Percentiles rank a stretch among this genome's conserved stretches.
Conservation (phyloP, 1,284 basidiomycete species). For the Sporisorium scitamineum region DNA sequence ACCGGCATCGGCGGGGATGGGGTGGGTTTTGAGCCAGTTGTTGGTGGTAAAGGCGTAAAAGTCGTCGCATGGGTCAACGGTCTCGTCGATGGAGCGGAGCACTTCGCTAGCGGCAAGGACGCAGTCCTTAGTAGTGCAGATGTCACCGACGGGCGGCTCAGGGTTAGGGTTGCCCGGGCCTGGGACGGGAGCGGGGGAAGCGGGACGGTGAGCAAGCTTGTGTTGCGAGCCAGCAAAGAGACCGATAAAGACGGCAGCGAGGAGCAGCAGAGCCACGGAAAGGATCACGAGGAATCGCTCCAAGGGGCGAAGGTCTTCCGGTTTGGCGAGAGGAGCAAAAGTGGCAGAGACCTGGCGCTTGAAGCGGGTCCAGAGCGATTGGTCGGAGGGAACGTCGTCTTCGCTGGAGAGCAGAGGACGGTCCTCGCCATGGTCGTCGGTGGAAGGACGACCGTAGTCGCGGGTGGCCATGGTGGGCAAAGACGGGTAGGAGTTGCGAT, state of each 20-base stretch:
- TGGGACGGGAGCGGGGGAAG: conserved; percentile 42
- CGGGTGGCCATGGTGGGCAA: conserved; percentile 28
- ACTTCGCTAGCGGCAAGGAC: conserved; percentile 85
- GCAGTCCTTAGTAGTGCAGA: conserved; percentile 84
- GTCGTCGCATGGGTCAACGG: conserved; percentile 91
- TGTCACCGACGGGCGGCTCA: conserved; percentile 45
- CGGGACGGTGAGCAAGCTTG: conserved; percentile 68
- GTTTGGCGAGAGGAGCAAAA: conserved; percentile 58
- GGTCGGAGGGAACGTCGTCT: conserved; percentile 3
- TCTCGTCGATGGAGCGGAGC: conserved; percentile 81
- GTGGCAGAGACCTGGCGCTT: conserved; percentile 45
- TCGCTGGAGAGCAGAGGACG: conserved; percentile 36
- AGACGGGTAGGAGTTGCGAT: too few species aligned
- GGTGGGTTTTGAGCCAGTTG: conserved; percentile 61
- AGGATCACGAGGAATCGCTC: conserved; percentile 83
- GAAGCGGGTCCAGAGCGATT: conserved; percentile 34
- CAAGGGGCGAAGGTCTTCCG: conserved; percentile 84
- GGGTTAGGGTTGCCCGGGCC: conserved; percentile 62
- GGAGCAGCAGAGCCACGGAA: conserved; percentile 81
- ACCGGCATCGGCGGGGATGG: conserved; percentile 71
- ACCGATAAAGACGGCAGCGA: conserved; percentile 88
- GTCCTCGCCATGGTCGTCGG: conserved; percentile 44
- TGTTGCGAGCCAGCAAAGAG: conserved; percentile 75
- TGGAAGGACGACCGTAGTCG: conserved; percentile 52
- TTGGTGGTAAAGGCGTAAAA: conserved; percentile 85